Evolutionary conservation across 371 early-diverging fungal species (phyloP), one percentile per base, ranked within the genome.

Genomic region (Mucor circinelloides): DNA sequence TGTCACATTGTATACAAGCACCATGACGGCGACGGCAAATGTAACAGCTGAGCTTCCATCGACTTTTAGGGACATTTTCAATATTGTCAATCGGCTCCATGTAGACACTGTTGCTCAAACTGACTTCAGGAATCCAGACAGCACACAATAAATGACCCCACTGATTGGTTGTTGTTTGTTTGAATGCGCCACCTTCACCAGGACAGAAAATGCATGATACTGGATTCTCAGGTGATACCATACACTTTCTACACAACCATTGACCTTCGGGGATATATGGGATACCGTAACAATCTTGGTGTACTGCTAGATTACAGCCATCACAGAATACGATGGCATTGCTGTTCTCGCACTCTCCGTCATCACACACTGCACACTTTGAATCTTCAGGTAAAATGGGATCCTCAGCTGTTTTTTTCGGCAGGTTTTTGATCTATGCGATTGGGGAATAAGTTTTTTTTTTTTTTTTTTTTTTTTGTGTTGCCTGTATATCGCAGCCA

Each of bases 281-380:
- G 25, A 99, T 92, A n/a, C 99, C 99, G 77, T 99, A 99, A 76
- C 99, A 99, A 73, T 97, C 98, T 85, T 99, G 99, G 82, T 99
- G 99, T 4, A 99, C 99, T 6, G 98, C 98, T 38, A 99, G 72
- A 76, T 99, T 97, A 79, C 99, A 99, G 0, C 99, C 98, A 80
- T 99, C 99, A 82, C 99, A 99, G 73, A 97, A 99, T 2, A 99
- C 99, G 63, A 99, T 98, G 0, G 96, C 97, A 76, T 99, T 99
- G 71, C 93, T 91, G 74, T 97, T 98, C 79, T 97, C 98, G 73
- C 92, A 91, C 78, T 99, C 98, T 6, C 93, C 93, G 68, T 97
- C 96, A 64, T 94, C 94, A 81, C 99, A 99, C 9, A 99, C 91
- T 1, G 91, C 92, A 75, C 99, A 99, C 12, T 89, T 85, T 0